Conservation (phyloP, 2,329 filamentous ascomycete species). For the Sporothrix pseudoabietina region DNA sequence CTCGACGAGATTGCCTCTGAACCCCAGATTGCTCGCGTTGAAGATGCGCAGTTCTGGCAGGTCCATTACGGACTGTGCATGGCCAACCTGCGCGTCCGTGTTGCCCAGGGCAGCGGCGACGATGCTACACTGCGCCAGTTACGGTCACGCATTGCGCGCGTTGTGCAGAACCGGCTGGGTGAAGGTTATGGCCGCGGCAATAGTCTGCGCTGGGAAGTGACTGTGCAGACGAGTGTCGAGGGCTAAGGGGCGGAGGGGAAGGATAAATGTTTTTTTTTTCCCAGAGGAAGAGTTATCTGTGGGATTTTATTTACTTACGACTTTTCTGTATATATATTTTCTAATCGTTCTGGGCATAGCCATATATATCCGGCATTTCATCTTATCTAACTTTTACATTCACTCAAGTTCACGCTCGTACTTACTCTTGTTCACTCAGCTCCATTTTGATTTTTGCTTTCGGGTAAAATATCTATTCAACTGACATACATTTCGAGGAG, state of each 20-base stretch:
- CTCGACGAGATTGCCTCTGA: conserved; percentile 83
- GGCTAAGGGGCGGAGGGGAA: conserved; percentile 28
- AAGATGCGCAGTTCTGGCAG: conserved; percentile 97
- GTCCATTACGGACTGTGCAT: conserved; percentile 96
- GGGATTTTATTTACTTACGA: not conserved
- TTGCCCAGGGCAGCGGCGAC: conserved; percentile 67
- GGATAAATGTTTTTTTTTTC: not conserved
- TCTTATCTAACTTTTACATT: not conserved
- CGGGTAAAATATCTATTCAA: conserved; percentile 18
- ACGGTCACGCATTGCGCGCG: conserved; percentile 71
- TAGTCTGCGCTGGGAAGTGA: conserved; percentile 89
- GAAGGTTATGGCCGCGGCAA: conserved; percentile 82
- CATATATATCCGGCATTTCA: not conserved
- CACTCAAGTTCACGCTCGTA: not conserved
- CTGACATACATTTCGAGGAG: conserved; percentile 18
- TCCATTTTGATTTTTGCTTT: not conserved
- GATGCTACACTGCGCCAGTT: conserved; percentile 73
- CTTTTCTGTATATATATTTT: conserved; percentile 1
- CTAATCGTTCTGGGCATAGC: not conserved
- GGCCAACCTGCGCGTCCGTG: conserved; percentile 84
- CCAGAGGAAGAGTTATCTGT: not conserved
- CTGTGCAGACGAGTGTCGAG: conserved; percentile 68
- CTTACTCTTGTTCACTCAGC: not conserved
- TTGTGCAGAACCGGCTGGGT: conserved; percentile 83
- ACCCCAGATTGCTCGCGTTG: conserved; percentile 71